These are phyloP conservation scores for Waltergamsia citrina DNA, from an alignment of 2,329 filamentous ascomycete genomes.

Conservation along the genomic window DNA sequence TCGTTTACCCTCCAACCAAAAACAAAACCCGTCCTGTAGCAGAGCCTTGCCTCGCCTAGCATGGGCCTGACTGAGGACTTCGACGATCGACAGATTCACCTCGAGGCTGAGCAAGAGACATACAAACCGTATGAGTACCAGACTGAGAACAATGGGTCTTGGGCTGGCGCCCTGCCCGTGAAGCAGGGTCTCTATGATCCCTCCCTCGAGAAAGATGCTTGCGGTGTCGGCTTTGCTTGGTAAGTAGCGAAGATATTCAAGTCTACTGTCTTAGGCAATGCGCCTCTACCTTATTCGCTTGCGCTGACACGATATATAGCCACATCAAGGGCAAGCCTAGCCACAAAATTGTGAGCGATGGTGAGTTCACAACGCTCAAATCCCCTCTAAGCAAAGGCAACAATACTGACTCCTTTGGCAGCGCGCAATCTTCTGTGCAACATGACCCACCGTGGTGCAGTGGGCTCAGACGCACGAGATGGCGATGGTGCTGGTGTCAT, in stretches of 20 bases:
- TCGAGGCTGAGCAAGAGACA: conserved; percentile 48
- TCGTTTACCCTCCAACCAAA: no score
- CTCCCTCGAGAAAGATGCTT: conserved; percentile 95
- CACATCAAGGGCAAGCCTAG: conserved; percentile 96
- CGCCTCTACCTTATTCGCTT: background rate
- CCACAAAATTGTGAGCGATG: conserved; percentile 99
- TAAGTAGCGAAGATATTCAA: conserved; percentile 32
- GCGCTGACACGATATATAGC: conserved; percentile 35
- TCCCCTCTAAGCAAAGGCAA: background rate
- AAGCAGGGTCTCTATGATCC: conserved; percentile 99
- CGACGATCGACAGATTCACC: conserved; percentile 56
- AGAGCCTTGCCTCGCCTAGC: conserved; percentile 56
- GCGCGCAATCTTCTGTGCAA: conserved; percentile 94
- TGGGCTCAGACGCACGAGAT: conserved; percentile 94
- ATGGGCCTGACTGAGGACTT: conserved; percentile 59
- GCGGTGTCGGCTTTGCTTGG: conserved; percentile 98
- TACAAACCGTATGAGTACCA: conserved; percentile 77
- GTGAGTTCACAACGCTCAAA: conserved; percentile 40
- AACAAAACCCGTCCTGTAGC: conserved; percentile 1
- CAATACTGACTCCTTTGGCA: conserved; percentile 23
- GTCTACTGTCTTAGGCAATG: background rate
- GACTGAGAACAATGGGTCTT: conserved; percentile 73
- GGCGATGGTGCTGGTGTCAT: conserved; percentile 98
- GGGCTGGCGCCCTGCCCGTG: conserved; percentile 91
- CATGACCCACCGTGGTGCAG: conserved; percentile 99